A percentile compares a stretch with the other conserved stretches of the same genome.
Evolutionary conservation across 495 filamentous ascomycete species (phyloP).

Genomic region (Daldinia vernicosa): DNA sequence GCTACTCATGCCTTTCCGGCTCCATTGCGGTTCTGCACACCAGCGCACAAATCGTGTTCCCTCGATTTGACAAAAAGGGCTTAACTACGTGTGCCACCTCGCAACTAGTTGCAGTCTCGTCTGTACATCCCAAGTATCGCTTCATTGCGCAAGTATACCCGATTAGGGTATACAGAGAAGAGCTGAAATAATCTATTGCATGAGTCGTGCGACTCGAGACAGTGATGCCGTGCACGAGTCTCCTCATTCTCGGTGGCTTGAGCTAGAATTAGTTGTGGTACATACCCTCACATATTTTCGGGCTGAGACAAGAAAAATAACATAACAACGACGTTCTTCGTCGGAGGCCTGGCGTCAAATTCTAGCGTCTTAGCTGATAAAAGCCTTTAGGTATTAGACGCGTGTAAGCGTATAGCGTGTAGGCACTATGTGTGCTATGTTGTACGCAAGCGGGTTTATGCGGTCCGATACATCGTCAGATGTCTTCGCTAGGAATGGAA

Average conservation of each 20-base stretch:
- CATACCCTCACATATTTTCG: slow-evolving; percentile 10
- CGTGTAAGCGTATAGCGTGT: background rate
- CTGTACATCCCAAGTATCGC: slow-evolving; percentile 2
- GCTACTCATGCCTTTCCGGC: background rate
- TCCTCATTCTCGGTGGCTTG: background rate
- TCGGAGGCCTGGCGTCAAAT: slow-evolving; percentile 21
- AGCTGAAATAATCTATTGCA: background rate
- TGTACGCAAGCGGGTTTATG: slow-evolving; percentile 26
- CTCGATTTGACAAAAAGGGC: background rate
- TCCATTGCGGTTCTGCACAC: background rate
- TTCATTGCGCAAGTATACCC: slow-evolving; percentile 6
- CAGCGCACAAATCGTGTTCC: background rate
- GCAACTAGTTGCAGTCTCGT: background rate
- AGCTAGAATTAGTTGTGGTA: slow-evolving; percentile 3
- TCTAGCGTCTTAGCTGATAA: slow-evolving; percentile 6
- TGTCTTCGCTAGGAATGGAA: slow-evolving; percentile 27
- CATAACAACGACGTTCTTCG: slow-evolving; percentile 4
- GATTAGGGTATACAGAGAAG: background rate
- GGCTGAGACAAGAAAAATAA: slow-evolving; percentile 26
- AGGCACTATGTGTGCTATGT: background rate
- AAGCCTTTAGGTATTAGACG: too few relatives aligned
- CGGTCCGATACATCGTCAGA: slow-evolving; percentile 10
- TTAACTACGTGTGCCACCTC: background rate
- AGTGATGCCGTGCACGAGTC: slow-evolving; percentile 4
- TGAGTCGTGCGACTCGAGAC: background rate